Evolutionary conservation across 2,329 filamentous ascomycete genomes (phyloP), one percentile per base, ranked within the genome.

Genomic region (Trichoderma sp.): DNA sequence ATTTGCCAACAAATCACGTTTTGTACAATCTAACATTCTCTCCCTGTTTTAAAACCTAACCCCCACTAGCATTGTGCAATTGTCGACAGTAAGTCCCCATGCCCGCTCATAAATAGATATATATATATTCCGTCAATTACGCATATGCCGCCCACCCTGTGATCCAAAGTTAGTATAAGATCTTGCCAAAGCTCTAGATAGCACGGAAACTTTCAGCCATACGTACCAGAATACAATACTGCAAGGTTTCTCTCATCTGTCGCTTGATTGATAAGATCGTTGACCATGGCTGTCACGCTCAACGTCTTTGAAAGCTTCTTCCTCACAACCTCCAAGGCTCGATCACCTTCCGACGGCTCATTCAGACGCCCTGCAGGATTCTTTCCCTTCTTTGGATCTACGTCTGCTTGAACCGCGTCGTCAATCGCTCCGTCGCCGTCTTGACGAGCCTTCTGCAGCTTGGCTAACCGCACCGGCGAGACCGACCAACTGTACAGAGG

Each of bases 401-500:
- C 73, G 27, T 82, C 83, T 68, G 75, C 77, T 43, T 81, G 77
- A n/a, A 81, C 80, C 16, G 75, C 74, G 5, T 78, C 77, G 1
- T 80, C 81, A 5, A 79, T 75, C 5, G 73, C 75, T 35, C 74
- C 75, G 56, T 86, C 81, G 4, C 81, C 83, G 49, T 81, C 86
- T 52, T 85, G 84, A 56, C 89, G 83, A 10, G 86, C 88, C 74
- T 88, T 87, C 75, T 91, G 89, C 68, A 91, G 79, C 75, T 89
- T 90, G 52, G 88, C 87, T 69, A 91, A 80, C 24, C 89, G 84
- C 40, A 90, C 83, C 0, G 89, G 89, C 13, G 92, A 96, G 68
- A 97, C 90, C 43, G 93, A 95, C 96, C 96, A 99, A 71, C 90
- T 96, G 79, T 98, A 97, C 71, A 99, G 83, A 1, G 96, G 96